These are phyloP conservation scores for Skeletonema grethae DNA, from an alignment of 108 stramenopile species.

Conservation along the genomic window DNA sequence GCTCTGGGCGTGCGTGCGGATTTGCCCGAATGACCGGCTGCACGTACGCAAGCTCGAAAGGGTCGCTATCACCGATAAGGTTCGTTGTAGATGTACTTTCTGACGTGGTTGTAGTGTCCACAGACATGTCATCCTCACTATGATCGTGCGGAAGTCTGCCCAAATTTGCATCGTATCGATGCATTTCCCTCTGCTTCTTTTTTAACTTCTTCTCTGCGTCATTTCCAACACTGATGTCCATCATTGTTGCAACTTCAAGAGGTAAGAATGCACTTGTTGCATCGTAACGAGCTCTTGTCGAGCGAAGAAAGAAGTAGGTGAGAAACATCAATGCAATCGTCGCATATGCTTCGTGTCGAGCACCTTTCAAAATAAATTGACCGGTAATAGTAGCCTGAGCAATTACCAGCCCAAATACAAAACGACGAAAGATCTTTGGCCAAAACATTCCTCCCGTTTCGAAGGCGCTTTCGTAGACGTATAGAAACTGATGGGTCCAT, in stretches of 20 bases:
- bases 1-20: constrained; percentile 82
- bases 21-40: constrained; percentile 85
- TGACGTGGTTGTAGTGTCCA: constrained; percentile 33
- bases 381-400: constrained; percentile 92
- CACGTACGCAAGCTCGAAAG: constrained; percentile 81
- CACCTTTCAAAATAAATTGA: constrained; percentile 89
- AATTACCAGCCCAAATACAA: constrained; percentile 88
- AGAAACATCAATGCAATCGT: constrained; percentile 89
- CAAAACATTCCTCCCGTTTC: constrained; percentile 94
- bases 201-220: constrained; percentile 61
- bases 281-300: constrained; percentile 85
- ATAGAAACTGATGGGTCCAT: constrained; percentile 93
- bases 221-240: constrained; percentile 83
- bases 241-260: constrained; percentile 88
- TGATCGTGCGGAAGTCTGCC: constrained; percentile 12
- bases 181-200: constrained; percentile 20
- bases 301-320: constrained; percentile 81
- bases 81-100: neutral
- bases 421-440: constrained; percentile 92
- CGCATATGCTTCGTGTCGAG: constrained; percentile 86
- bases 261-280: constrained; percentile 83
- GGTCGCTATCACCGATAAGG: constrained; percentile 67
- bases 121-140: constrained; percentile 50
- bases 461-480: constrained; percentile 90
- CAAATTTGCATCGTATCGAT: constrained; percentile 1